These are phyloP conservation scores for Citrullus amarus DNA, from an alignment of 306 rosid species.

Conservation along the genomic window DNA sequence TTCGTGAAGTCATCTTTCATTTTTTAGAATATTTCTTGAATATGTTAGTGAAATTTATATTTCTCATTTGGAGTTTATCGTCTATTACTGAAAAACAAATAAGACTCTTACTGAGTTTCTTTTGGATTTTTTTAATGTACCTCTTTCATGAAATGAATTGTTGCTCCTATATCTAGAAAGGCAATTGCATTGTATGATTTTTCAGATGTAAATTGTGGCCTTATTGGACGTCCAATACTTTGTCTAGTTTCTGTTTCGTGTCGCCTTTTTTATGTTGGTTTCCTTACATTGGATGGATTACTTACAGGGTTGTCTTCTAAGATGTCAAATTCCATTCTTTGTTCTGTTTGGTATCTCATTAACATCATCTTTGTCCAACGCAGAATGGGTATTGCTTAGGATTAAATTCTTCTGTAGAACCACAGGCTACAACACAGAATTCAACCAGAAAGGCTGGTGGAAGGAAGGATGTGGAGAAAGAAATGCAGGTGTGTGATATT, in stretches of 20 bases:
- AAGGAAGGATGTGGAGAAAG: constrained; percentile 63
- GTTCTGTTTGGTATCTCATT: background rate
- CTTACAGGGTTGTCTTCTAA: background rate
- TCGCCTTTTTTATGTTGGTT: background rate
- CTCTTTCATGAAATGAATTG: background rate
- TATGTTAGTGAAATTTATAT: background rate
- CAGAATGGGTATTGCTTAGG: constrained; percentile 68
- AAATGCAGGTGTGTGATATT: constrained; percentile 60
- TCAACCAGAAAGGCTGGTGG: constrained; percentile 91
- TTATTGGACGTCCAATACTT: background rate
- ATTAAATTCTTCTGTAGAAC: constrained; percentile 41
- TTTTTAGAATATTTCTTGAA: background rate
- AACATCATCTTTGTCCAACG: constrained; percentile 7
- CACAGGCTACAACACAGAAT: constrained; percentile 43
- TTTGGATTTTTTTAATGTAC: background rate
- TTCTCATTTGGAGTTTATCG: background rate
- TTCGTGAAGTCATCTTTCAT: background rate
- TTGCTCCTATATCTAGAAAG: background rate
- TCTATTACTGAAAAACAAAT: background rate
- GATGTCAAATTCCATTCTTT: background rate
- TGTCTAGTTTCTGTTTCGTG: background rate
- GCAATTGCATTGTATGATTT: background rate
- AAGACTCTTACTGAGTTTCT: background rate
- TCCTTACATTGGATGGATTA: background rate
- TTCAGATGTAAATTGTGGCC: background rate